These are phyloP conservation scores for Debaryomyces subglobosus DNA, from an alignment of 1,139 yeast species.

Conservation along the genomic window DNA sequence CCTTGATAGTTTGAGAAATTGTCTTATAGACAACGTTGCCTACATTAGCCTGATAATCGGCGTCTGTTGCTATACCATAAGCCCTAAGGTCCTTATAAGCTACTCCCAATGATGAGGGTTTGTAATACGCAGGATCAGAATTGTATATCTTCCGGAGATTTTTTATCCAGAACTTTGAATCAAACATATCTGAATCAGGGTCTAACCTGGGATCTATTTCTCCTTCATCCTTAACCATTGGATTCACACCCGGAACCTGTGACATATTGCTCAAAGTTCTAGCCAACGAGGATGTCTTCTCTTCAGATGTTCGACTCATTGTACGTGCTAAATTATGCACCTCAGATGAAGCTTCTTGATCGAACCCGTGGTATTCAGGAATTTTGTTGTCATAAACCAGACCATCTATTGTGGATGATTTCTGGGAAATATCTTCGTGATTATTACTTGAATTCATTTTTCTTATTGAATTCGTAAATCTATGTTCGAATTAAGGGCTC, in stretches of 20 bases:
- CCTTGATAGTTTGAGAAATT: conserved; percentile 10
- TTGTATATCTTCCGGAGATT: conserved; percentile 24
- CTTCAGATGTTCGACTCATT: conserved; percentile 25
- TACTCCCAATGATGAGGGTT: conserved; percentile 22
- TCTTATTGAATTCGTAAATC: not conserved
- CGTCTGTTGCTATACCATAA: conserved; percentile 21
- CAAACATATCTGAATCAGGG: conserved; percentile 21
- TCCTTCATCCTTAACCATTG: not conserved
- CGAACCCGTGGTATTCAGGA: conserved; percentile 31
- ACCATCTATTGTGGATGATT: not conserved
- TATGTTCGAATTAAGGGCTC: not conserved
- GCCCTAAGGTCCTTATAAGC: conserved; percentile 23
- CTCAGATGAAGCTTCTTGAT: conserved; percentile 27
- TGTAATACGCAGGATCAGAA: conserved; percentile 23
- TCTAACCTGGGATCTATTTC: conserved; percentile 18
- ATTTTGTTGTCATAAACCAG: conserved; percentile 21
- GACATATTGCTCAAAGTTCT: conserved; percentile 9
- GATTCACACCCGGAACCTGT: conserved; percentile 6
- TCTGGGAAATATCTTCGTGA: not conserved
- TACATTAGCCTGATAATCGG: conserved; percentile 20
- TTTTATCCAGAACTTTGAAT: conserved; percentile 29
- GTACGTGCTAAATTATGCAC: conserved; percentile 37
- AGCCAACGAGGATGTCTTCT: conserved; percentile 9
- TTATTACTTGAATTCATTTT: not conserved
- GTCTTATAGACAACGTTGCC: conserved; percentile 14